These are phyloP conservation scores for Daldinia caldariorum DNA, from an alignment of 495 filamentous ascomycete genomes.

Conservation along the genomic window DNA sequence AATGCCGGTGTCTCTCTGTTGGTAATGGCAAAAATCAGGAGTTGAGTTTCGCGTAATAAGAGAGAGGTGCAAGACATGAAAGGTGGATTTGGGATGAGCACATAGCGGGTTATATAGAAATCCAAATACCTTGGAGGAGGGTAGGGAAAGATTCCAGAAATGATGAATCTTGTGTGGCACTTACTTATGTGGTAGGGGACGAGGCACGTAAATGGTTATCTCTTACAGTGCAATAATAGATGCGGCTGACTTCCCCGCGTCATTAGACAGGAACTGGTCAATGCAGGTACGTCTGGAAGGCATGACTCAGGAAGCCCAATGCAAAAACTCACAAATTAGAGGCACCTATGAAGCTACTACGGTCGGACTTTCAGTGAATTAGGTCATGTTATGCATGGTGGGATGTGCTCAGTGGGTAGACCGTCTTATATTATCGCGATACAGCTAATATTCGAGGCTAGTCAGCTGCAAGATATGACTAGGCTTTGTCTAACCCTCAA, in stretches of 20 bases:
- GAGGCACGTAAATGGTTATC: not conserved
- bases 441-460: not conserved
- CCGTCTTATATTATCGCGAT: slow-evolving; percentile 2
- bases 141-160: not conserved
- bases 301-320: not conserved
- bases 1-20: not conserved
- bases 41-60: not conserved
- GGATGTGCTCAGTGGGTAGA: not conserved
- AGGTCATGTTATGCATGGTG: not conserved
- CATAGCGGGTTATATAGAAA: not conserved
- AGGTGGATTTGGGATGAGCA: not conserved
- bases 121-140: not conserved
- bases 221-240: not conserved
- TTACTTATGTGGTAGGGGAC: not conserved
- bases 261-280: not conserved
- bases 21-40: not conserved
- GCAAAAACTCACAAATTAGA: not conserved
- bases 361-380: not conserved
- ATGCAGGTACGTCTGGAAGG: not conserved
- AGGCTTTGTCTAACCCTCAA: not conserved
- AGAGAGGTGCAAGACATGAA: not conserved
- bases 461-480: not conserved
- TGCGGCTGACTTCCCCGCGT: not conserved
- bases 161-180: not conserved
- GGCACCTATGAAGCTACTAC: not conserved